Conservation (phyloP, 805 yeast species). For the Grigorovia yakushimaensis region DNA sequence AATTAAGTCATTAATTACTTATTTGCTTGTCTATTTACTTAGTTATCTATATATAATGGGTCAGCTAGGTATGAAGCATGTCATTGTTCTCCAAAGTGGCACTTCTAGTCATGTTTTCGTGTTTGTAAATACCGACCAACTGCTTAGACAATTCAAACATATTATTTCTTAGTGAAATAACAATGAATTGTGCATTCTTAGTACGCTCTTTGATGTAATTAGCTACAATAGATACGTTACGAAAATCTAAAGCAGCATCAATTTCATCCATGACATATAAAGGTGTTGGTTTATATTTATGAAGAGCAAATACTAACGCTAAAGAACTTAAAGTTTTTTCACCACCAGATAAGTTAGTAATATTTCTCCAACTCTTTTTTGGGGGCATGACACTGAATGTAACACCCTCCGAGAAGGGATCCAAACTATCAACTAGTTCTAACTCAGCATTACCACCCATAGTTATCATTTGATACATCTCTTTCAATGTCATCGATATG, state of each 20-base stretch:
- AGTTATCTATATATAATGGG: background rate
- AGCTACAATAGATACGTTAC: conserved; percentile 96
- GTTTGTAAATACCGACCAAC: conserved; percentile 91
- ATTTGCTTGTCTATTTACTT: background rate
- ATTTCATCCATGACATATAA: conserved; percentile 98
- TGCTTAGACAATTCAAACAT: conserved; percentile 96
- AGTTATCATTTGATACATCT: conserved; percentile 97
- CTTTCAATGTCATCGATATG: conserved; percentile 81
- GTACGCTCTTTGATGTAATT: conserved; percentile 93
- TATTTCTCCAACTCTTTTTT: conserved; percentile 93
- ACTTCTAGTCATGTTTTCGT: conserved; percentile 80
- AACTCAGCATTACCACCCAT: conserved; percentile 99
- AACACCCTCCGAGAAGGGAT: conserved; percentile 97
- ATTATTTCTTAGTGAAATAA: conserved; percentile 87
- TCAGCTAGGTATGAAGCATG: conserved; percentile 7
- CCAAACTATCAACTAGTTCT: conserved; percentile 88
- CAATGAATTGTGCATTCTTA: conserved; percentile 92
- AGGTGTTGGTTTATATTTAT: conserved; percentile 94
- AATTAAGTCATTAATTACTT: background rate
- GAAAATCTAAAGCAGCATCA: conserved; percentile 95
- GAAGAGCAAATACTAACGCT: conserved; percentile 93
- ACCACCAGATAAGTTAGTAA: conserved; percentile 92
- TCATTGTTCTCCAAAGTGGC: conserved; percentile 67
- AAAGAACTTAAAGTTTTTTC: conserved; percentile 92
- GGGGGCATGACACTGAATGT: conserved; percentile 98